A percentile compares a stretch with the other conserved stretches of the same genome.
Conservation (phyloP, 2,329 filamentous ascomycete species). For the Reticulascus tulasneorum region DNA sequence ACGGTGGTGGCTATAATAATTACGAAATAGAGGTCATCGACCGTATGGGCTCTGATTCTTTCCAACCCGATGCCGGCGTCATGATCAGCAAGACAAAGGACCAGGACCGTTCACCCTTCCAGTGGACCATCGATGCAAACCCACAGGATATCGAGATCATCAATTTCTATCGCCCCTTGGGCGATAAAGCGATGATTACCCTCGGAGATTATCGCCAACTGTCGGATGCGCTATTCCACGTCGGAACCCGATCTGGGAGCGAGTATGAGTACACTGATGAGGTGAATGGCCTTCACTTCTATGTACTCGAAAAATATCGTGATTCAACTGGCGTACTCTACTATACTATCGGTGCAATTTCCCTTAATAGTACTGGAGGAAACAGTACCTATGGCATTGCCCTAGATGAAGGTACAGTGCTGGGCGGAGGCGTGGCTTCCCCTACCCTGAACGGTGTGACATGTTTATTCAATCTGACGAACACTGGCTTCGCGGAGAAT, state of each 20-base stretch:
- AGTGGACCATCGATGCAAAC: constrained; percentile 52
- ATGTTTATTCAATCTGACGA: constrained; percentile 44
- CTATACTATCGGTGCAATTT: constrained; percentile 44
- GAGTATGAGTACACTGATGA: constrained; percentile 44
- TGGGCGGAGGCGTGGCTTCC: constrained; percentile 16
- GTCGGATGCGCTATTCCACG: constrained; percentile 50
- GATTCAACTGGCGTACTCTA: constrained; percentile 38
- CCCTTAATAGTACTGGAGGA: constrained; percentile 31
- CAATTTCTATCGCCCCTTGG: constrained; percentile 47
- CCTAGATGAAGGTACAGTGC: constrained; percentile 30
- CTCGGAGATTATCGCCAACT: constrained; percentile 52
- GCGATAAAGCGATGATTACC: constrained; percentile 40
- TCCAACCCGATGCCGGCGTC: constrained; percentile 47
- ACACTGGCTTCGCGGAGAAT: constrained; percentile 36
- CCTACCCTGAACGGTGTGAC: constrained; percentile 30
- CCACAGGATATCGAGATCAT: constrained; percentile 46
- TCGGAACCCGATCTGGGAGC: constrained; percentile 46
- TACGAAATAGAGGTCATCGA: constrained; percentile 52
- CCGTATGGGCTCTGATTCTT: constrained; percentile 50
- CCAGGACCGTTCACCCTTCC: constrained; percentile 40
- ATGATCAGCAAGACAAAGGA: constrained; percentile 52
- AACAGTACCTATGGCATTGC: constrained; percentile 30
- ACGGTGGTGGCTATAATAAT: constrained; percentile 45
- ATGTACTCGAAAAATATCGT: constrained; percentile 39
- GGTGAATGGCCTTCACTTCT: constrained; percentile 45